These are phyloP conservation scores for Cadophora sp. DNA, from an alignment of 2,329 filamentous ascomycete species.

Conservation along the genomic window DNA sequence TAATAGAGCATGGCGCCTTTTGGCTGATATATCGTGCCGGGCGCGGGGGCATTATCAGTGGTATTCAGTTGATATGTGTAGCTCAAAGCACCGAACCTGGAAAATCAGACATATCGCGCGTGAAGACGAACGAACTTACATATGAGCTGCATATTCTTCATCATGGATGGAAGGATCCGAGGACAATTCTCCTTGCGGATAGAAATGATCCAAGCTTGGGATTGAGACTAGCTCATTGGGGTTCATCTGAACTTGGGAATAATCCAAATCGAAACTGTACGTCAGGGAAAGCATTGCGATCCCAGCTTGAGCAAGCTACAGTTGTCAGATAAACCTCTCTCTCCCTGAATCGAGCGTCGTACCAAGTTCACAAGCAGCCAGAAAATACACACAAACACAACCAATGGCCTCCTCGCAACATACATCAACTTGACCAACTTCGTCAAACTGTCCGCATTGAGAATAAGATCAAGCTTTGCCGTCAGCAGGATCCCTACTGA, in stretches of 20 bases:
- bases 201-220: slow-evolving; percentile 47
- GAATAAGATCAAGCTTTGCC: slow-evolving; percentile 42
- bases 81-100: slow-evolving; percentile 49
- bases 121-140: slow-evolving; percentile 34
- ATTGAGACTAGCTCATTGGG: slow-evolving; percentile 47
- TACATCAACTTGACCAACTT: slow-evolving; percentile 42
- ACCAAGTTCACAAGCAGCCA: slow-evolving; percentile 47
- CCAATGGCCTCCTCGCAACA: slow-evolving; percentile 38
- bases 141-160: slow-evolving; percentile 52
- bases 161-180: slow-evolving; percentile 38
- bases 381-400: slow-evolving; percentile 39
- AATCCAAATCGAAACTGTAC: slow-evolving; percentile 51
- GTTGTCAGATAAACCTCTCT: neutral
- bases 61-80: slow-evolving; percentile 41
- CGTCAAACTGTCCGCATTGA: slow-evolving; percentile 44
- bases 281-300: slow-evolving; percentile 52
- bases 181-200: slow-evolving; percentile 37
- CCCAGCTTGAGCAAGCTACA: slow-evolving; percentile 50
- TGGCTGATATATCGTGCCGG: slow-evolving; percentile 37
- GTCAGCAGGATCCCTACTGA: slow-evolving; percentile 24
- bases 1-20: slow-evolving; percentile 28
- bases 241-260: slow-evolving; percentile 43
- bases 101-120: neutral
- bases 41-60: slow-evolving; percentile 37
- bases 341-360: slow-evolving; percentile 15